Evolutionary conservation across 2,329 filamentous ascomycete species (phyloP), one percentile per base, ranked within the genome.

Genomic region (Coniella lustricola): DNA sequence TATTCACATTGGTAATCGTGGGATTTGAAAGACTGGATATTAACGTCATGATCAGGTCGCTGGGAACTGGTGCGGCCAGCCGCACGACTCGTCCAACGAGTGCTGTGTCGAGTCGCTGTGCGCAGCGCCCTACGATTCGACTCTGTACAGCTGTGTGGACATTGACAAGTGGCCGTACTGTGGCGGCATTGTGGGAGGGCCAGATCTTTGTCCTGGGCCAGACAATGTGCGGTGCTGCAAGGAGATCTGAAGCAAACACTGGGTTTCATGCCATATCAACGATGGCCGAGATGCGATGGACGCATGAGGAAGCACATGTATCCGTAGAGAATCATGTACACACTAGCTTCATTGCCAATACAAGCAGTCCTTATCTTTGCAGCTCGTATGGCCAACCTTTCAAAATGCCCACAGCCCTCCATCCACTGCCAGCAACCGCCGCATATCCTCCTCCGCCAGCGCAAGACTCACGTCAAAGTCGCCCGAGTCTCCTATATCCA

Each of bases 381-480:
- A 12, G 3, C 17, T 38, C 35, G 18, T 20, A 14, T 3, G 4
- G 17, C 4, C 35, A 37, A 2, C 16, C 20, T n/a, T 42, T 43
- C 46, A 42, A 37, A 36, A 49, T n/a, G 13, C 21, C 21, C 50
- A 38, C 16, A 52, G 18, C 2, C 32, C 18, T 34, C 32, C 38
- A 49, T 67, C 62, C 2, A 29, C 25, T 10, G 25, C 37, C 20
- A 67, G 37, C 34, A 66, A 25, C 14, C 58, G 55, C 17, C 38
- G 41, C 62, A 64, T 58, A 0, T 60, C 58, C 29, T 55, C 55
- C 31, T 49, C 52, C 37, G 17, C 65, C 60, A 18, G 68, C 50
- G 52, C 61, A 65, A 69, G 31, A 36, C 57, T 60, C 3, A 68
- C 57, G 50, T 69, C 66, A 13, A 67, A 57, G 21, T 56, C 62